Evolutionary conservation across 441 rosid genomes (phyloP), one percentile per base, ranked within the genome.

Genomic region (Flueggea neowawraea): DNA sequence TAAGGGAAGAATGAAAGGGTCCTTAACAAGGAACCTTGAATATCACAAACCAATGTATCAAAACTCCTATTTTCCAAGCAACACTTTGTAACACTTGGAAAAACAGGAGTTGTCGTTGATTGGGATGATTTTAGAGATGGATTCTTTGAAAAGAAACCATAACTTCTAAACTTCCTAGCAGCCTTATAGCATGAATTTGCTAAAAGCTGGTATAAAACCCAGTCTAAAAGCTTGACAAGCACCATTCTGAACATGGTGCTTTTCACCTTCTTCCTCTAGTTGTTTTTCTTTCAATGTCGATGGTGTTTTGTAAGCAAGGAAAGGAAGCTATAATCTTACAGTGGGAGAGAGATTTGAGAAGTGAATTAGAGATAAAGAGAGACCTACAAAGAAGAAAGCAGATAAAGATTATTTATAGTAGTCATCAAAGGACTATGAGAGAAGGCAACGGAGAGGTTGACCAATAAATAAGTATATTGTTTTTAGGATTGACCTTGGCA

Each of bases 1-100:
- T 78, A 93, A 66, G 98, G 98, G 65, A 93, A 93, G 64, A 87
- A 77, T 15, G 89, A 75, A 7, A 64, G 64, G 57, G 91, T 74
- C 58, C 82, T 74, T 33, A 94, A 73, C 52, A 94, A 57, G 45
- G 79, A 84, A 5, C 87, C 89, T 31, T 81, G 70, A n/a, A 93
- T 58, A 74, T 93, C 97, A 60, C 87, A 85, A 3, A 82, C 91
- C 64, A 87, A 36, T 16, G 83, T 69, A 41, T 62, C 67, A 36
- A 36, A 57, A 4, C 51, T 72, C 65, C 75, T 84, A 51, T 63
- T 73, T 16, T 67, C 63, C 54, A 22, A 22, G 28, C 65, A 28
- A 73, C 55, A 71, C 60, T 83, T 82, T 57, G 77, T 47, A 12
- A 82, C 54, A 44, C 68, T 68, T 57, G 92, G 90, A 71, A 81